These are phyloP conservation scores for Syzygium aromaticum DNA, from an alignment of 345 rosid genomes.

Conservation along the genomic window DNA sequence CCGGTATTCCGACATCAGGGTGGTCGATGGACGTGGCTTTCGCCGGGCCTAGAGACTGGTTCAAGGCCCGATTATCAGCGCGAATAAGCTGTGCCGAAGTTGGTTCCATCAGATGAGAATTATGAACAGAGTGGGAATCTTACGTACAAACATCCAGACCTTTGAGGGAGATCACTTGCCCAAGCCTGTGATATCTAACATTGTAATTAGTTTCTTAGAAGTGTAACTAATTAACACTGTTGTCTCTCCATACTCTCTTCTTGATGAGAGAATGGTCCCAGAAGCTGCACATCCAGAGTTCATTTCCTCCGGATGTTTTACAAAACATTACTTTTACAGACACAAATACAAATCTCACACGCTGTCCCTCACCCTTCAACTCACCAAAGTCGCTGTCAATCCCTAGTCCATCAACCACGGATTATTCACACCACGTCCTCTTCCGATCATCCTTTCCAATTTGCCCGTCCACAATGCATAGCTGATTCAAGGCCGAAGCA, in stretches of 20 bases:
- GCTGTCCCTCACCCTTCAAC: not conserved
- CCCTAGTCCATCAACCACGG: not conserved
- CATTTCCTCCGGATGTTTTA: not conserved
- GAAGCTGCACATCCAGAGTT: not conserved
- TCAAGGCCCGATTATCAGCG: not conserved
- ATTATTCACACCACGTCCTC: not conserved
- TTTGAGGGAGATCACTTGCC: not conserved
- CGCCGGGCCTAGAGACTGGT: not conserved
- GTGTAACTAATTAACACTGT: not conserved
- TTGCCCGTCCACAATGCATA: not conserved
- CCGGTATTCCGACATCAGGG: not conserved
- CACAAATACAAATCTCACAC: not conserved
- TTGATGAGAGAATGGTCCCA: not conserved
- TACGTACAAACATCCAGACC: not conserved
- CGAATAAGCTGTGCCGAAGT: not conserved
- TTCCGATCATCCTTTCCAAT: not conserved
- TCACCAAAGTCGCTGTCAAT: not conserved
- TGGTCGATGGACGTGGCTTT: not conserved
- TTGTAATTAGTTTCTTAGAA: not conserved
- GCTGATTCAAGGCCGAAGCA: not conserved
- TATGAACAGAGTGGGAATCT: not conserved
- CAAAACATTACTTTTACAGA: not conserved
- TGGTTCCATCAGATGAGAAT: not conserved
- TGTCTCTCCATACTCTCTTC: not conserved
- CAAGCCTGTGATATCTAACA: not conserved